A percentile compares a stretch with the other conserved stretches of the same genome.
phyloP scores from a whole-genome alignment of 768 basidiomycete species.

The Inosperma sp. region DNA sequence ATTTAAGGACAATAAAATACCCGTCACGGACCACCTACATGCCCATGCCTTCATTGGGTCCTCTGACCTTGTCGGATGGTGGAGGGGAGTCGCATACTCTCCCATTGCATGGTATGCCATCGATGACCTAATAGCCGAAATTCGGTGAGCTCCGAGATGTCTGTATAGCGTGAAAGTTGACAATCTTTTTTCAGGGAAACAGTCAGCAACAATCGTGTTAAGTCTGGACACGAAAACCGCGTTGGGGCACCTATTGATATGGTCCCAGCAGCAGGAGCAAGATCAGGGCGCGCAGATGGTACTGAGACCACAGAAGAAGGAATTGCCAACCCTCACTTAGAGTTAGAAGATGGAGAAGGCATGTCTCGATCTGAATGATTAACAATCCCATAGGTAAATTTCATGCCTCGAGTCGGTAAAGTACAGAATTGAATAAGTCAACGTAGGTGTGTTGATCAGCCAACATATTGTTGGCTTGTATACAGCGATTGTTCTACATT shows the following conservation, averaged over 20 bases:
- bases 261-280: constrained; percentile 68
- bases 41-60: constrained; percentile 68
- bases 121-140: constrained; percentile 78
- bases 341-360: constrained; percentile 35
- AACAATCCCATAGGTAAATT: no score
- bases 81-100: constrained; percentile 62
- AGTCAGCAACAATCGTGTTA: constrained; percentile 78
- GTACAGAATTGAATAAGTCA: no score
- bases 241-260: constrained; percentile 61
- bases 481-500: no score
- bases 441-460: no score
- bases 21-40: constrained; percentile 75
- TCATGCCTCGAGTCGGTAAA: no score
- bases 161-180: neutral
- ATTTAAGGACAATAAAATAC: constrained; percentile 72
- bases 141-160: constrained; percentile 44
- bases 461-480: no score
- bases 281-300: constrained; percentile 61
- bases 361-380: no score
- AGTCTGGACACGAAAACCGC: constrained; percentile 66
- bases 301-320: constrained; percentile 53
- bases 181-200: constrained; percentile 52
- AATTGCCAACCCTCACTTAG: constrained; percentile 41
- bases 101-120: constrained; percentile 71
- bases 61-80: constrained; percentile 67